Evolutionary conservation across 768 basidiomycete species (phyloP).

Genomic region (Clathrus columnatus): DNA sequence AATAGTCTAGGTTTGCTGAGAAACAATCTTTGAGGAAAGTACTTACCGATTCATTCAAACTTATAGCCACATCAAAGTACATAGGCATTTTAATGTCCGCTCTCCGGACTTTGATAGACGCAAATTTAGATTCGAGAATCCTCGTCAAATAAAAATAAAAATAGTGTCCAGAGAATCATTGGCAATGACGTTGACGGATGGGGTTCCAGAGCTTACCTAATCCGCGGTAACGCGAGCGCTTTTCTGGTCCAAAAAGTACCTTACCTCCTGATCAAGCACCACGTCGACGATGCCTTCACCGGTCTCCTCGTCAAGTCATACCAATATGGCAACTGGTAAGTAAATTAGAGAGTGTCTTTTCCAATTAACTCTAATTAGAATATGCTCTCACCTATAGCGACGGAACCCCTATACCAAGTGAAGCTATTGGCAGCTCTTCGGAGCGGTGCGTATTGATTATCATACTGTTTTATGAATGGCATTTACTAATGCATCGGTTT

Average conservation of each 20-base stretch:
- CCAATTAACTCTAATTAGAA: not conserved
- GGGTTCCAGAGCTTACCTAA: no score
- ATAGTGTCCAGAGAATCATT: no score
- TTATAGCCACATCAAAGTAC: no score
- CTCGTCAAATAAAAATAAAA: no score
- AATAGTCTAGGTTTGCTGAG: no score
- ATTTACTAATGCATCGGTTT: not conserved
- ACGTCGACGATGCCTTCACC: not conserved
- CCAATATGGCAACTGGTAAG: not conserved
- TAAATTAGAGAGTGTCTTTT: not conserved
- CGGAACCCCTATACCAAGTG: constrained; percentile 52
- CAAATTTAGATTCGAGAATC: no score
- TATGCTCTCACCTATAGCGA: not conserved
- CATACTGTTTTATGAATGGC: not conserved
- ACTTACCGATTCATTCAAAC: no score
- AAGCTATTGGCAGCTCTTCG: constrained; percentile 56
- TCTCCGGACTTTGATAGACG: no score
- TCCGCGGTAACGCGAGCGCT: not conserved
- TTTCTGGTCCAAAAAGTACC: not conserved
- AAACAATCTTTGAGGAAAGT: no score
- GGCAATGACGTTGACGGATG: no score
- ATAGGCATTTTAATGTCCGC: no score
- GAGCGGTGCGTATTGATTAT: constrained; percentile 34
- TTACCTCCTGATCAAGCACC: not conserved
- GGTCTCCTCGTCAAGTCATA: not conserved